A percentile compares a stretch with the other conserved stretches of the same genome.
These are phyloP conservation scores for Penicillium vulpinum DNA, from an alignment of 2,329 filamentous ascomycete species.

Conservation along the genomic window DNA sequence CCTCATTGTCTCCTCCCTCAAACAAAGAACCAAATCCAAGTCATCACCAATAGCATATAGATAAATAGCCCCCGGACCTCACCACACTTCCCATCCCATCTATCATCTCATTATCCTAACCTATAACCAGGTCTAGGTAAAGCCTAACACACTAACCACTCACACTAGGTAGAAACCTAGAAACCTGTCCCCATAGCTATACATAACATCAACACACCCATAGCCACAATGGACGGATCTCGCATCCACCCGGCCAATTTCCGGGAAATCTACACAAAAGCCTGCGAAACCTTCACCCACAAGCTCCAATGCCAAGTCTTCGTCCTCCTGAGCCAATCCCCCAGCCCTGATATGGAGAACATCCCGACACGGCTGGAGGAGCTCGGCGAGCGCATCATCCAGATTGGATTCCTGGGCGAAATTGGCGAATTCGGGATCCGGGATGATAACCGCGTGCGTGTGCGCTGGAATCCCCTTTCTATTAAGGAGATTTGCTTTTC, in stretches of 20 bases:
- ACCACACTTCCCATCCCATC: background rate
- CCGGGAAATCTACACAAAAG: background rate
- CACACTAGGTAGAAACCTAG: background rate
- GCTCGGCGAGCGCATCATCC: background rate
- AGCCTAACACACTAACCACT: background rate
- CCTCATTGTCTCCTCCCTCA: background rate
- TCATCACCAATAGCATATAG: background rate
- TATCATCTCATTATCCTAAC: background rate
- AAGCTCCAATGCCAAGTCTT: constrained; percentile 5
- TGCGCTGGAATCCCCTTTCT: background rate
- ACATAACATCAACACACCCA: background rate
- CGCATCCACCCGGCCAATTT: background rate
- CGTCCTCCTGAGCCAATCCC: background rate
- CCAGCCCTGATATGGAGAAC: background rate
- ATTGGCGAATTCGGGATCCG: background rate
- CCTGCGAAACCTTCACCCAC: constrained; percentile 1
- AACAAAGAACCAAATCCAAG: background rate
- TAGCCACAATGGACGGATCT: background rate
- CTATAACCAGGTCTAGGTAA: background rate
- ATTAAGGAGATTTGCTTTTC: constrained; percentile 4
- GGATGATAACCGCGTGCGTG: background rate
- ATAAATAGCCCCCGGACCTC: background rate
- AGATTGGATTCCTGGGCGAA: constrained; percentile 1
- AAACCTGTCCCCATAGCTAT: background rate
- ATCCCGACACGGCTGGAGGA: background rate